Conservation (phyloP, 208 protist species). For the Willaertia magna region DNA sequence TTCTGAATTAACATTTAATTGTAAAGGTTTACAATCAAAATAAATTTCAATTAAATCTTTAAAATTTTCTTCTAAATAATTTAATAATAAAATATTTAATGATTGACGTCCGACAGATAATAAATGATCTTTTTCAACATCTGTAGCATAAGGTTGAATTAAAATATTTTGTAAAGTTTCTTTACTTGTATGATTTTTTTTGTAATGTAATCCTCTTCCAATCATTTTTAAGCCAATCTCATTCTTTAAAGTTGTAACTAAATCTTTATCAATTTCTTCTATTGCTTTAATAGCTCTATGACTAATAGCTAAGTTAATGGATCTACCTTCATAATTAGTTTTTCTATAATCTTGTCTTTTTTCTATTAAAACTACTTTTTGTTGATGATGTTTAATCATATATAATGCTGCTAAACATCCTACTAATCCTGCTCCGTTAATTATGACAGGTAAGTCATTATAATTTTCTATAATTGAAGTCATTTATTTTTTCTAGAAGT, state of each 20-base stretch:
- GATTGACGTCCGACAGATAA: neutral
- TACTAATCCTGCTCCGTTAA: neutral
- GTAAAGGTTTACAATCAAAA: neutral
- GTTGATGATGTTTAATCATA: neutral
- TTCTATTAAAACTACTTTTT: conserved; percentile 1
- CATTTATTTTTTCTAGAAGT: too few relatives aligned
- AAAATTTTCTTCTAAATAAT: neutral
- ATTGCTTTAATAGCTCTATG: conserved; percentile 1
- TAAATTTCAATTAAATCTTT: neutral
- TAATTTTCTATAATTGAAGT: too few relatives aligned
- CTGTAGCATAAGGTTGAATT: neutral
- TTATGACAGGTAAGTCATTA: neutral
- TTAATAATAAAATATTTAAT: neutral
- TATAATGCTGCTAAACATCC: neutral
- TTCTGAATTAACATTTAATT: neutral
- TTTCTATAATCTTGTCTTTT: neutral
- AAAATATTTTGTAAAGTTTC: neutral
- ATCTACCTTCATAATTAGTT: neutral
- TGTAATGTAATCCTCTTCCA: neutral
- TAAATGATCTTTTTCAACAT: neutral
- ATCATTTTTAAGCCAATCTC: neutral
- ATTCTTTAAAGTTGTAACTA: neutral
- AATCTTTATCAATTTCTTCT: neutral
- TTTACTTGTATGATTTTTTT: neutral
- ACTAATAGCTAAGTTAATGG: conserved; percentile 10